A percentile compares a stretch with the other conserved stretches of the same genome.
Conservation (phyloP, 2,329 filamentous ascomycete species). For the Sporothrix globosa region DNA sequence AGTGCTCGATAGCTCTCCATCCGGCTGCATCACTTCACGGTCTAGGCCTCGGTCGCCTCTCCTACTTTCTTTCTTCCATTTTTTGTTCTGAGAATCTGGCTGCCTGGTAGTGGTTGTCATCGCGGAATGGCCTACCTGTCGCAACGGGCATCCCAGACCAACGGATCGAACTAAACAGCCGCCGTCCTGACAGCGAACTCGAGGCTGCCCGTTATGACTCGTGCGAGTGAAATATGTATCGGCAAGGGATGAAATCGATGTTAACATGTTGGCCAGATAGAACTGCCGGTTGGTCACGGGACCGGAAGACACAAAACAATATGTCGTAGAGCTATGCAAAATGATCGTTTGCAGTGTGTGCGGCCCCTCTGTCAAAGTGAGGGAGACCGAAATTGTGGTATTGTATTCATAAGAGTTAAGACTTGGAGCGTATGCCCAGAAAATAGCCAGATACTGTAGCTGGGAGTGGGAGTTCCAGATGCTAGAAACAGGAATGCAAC, state of each 20-base stretch:
- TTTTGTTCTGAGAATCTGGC: too few species aligned
- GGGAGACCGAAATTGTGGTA: not conserved
- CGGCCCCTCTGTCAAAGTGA: not conserved
- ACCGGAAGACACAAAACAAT: not conserved
- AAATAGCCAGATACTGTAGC: not conserved
- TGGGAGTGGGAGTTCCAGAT: not conserved
- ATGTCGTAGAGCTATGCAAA: not conserved
- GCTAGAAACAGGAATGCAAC: not conserved
- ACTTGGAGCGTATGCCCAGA: not conserved
- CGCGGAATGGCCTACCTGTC: not conserved
- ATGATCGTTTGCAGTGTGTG: not conserved
- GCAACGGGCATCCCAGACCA: not conserved
- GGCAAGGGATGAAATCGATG: not conserved
- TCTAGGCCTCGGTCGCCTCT: too few species aligned
- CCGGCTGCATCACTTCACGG: too few species aligned
- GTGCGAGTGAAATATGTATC: not conserved
- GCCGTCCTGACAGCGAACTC: too few species aligned
- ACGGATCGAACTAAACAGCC: too few species aligned
- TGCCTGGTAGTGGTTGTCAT: too few species aligned
- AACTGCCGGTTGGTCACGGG: not conserved
- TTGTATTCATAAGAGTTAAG: conserved; percentile 2
- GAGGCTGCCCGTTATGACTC: too few species aligned
- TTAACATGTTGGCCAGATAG: not conserved
- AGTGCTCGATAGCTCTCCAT: not conserved
- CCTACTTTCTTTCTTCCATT: too few species aligned